Conservation (phyloP, 257 asterid genomes). For the Solanum acaule region DNA sequence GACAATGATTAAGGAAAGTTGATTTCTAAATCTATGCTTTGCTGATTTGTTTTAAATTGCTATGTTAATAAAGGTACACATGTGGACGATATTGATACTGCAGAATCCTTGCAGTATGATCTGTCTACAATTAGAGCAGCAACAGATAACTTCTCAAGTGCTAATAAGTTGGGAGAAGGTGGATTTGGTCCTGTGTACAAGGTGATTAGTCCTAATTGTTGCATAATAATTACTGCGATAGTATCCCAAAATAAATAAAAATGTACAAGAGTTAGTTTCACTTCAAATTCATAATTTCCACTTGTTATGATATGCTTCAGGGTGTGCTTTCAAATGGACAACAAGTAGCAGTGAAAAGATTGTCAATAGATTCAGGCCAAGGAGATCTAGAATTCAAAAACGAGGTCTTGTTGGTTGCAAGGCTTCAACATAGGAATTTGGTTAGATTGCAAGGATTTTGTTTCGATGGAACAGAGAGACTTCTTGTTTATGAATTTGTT, state of each 20-base stretch:
- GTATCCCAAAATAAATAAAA: too few relatives aligned
- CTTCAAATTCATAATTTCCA: background rate
- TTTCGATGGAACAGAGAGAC: background rate
- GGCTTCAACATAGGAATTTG: background rate
- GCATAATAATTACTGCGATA: background rate
- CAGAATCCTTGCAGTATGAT: background rate
- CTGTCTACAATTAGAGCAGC: background rate
- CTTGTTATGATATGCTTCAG: background rate
- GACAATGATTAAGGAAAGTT: background rate
- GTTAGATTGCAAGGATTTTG: background rate
- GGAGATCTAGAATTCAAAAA: background rate
- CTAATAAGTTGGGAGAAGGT: slow-evolving; percentile 9
- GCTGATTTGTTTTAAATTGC: background rate
- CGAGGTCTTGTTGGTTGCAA: background rate
- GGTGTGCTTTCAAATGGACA: background rate
- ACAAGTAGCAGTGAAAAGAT: background rate
- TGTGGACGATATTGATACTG: background rate
- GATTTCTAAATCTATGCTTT: background rate
- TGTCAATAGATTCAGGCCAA: background rate
- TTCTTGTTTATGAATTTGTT: slow-evolving; percentile 14
- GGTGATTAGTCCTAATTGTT: background rate
- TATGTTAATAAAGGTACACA: background rate
- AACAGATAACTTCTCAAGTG: slow-evolving; percentile 10
- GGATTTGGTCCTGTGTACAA: slow-evolving; percentile 20
- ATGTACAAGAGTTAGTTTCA: too few relatives aligned